Conservation (phyloP, 768 basidiomycete species). For the Leccinellum albellum region DNA sequence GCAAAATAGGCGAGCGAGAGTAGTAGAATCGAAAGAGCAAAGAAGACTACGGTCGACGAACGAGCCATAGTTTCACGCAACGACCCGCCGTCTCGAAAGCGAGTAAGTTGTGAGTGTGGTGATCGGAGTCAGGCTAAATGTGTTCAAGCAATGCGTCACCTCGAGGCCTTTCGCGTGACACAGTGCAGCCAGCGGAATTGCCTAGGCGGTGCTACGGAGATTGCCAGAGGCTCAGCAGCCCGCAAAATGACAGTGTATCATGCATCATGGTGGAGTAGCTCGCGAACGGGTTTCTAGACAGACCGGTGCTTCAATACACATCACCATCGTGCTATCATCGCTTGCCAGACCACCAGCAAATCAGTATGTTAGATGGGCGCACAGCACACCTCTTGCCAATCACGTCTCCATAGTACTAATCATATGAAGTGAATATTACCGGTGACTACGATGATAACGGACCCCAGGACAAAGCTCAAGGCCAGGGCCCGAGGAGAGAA, state of each 20-base stretch:
- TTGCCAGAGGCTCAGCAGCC: background rate
- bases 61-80: slow-evolving; percentile 23
- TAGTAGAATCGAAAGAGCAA: slow-evolving; percentile 24
- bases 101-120: background rate
- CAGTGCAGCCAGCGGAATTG: slow-evolving; percentile 20
- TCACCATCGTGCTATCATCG: background rate
- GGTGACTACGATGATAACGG: background rate
- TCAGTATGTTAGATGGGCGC: background rate
- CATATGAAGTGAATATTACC: slow-evolving; percentile 1
- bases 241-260: background rate
- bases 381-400: background rate
- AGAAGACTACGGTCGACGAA: slow-evolving; percentile 14
- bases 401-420: background rate
- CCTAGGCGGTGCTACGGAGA: slow-evolving; percentile 14
- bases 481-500: background rate
- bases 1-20: slow-evolving; percentile 30
- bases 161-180: slow-evolving; percentile 25
- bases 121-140: slow-evolving; percentile 9
- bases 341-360: too few relatives aligned
- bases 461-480: background rate
- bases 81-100: slow-evolving; percentile 3
- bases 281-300: too few relatives aligned
- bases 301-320: background rate
- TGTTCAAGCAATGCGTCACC: slow-evolving; percentile 16
- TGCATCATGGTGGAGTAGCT: too few relatives aligned